Evolutionary conservation across 768 basidiomycete genomes (phyloP).

Genomic region (Podaxis sp.): DNA sequence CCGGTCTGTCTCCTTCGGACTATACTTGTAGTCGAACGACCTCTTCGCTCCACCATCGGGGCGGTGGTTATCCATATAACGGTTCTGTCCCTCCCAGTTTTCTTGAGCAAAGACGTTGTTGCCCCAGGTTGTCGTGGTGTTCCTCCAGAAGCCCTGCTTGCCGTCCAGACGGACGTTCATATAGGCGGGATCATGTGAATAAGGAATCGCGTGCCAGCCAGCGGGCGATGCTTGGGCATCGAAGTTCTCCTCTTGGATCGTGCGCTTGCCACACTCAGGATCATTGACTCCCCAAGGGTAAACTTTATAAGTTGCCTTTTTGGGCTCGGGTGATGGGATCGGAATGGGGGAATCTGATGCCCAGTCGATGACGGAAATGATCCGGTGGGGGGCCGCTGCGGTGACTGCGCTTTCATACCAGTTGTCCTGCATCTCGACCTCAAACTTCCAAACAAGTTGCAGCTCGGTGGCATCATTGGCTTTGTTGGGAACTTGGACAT

Average conservation of each 20-base stretch:
- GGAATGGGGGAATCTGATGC: constrained; percentile 73
- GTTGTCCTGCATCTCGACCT: constrained; percentile 92
- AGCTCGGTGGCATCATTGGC: constrained; percentile 58
- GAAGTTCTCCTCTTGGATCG: constrained; percentile 60
- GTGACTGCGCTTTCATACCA: constrained; percentile 94
- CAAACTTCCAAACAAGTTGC: constrained; percentile 87
- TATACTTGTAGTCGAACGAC: constrained; percentile 73
- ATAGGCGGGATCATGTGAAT: constrained; percentile 61
- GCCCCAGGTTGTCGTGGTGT: constrained; percentile 82
- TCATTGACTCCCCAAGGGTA: constrained; percentile 87
- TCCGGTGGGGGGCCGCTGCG: constrained; percentile 67
- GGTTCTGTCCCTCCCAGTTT: constrained; percentile 78
- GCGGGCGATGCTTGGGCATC: constrained; percentile 80
- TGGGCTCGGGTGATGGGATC: constrained; percentile 28
- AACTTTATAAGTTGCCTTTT: constrained; percentile 61
- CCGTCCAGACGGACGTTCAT: constrained; percentile 23
- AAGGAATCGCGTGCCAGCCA: constrained; percentile 91
- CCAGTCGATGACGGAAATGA: constrained; percentile 94
- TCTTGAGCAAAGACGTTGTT: constrained; percentile 95
- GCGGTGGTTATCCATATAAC: constrained; percentile 73
- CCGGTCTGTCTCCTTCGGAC: constrained; percentile 57
- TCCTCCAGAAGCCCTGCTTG: constrained; percentile 44
- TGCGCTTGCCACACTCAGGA: constrained; percentile 66
- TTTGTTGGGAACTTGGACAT: constrained; percentile 76
- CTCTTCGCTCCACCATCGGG: constrained; percentile 61